These are phyloP conservation scores for Amanita fuliginea DNA, from an alignment of 768 basidiomycete species.

Conservation along the genomic window DNA sequence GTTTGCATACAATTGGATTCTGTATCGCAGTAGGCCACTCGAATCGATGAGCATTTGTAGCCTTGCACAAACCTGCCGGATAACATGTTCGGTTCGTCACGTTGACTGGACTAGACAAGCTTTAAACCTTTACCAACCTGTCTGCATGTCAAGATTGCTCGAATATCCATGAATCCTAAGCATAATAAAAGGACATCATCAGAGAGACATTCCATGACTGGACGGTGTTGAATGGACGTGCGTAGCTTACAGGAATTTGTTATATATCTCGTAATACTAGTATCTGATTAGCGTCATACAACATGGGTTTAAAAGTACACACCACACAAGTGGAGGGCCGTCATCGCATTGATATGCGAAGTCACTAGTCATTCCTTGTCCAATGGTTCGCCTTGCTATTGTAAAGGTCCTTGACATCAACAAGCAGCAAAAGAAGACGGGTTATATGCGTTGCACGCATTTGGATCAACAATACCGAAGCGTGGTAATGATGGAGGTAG, in stretches of 20 bases:
- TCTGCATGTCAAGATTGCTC: not conserved
- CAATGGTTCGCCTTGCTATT: conserved; percentile 53
- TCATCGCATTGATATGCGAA: not conserved
- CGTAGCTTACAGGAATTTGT: too few relatives aligned
- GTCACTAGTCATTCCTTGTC: conserved; percentile 22
- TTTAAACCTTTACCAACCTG: not conserved
- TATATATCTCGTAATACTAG: not conserved
- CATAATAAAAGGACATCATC: not conserved
- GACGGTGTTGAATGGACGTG: not conserved
- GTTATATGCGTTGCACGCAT: conserved; percentile 63
- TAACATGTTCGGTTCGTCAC: not conserved
- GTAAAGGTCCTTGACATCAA: conserved; percentile 55
- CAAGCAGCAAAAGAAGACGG: conserved; percentile 50
- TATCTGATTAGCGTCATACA: not conserved
- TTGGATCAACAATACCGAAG: too few relatives aligned
- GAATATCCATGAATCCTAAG: not conserved
- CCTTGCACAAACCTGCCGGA: not conserved
- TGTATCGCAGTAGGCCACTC: conserved; percentile 5
- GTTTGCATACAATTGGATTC: conserved; percentile 7
- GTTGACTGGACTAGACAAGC: not conserved
- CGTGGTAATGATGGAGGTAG: conserved; percentile 43
- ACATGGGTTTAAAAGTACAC: not conserved
- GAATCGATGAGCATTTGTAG: not conserved
- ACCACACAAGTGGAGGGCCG: too few relatives aligned
- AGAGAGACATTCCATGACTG: not conserved